Evolutionary conservation across 75 land plant species (phyloP).

Genomic region (Azolla pinnata): DNA sequence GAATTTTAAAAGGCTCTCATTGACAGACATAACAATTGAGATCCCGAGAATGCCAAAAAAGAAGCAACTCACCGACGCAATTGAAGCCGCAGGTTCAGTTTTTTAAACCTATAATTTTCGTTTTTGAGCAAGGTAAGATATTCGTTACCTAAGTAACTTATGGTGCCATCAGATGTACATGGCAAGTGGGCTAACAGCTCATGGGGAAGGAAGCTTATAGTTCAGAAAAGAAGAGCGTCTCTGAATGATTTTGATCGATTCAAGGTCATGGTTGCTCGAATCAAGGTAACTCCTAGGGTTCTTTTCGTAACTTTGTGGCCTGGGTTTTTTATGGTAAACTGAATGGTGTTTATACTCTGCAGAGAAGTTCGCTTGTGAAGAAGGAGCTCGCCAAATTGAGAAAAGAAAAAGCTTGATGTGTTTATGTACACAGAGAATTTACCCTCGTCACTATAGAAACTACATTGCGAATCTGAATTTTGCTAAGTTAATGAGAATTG

Average conservation of each 20-base stretch:
- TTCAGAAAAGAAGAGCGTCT: conserved; percentile 54
- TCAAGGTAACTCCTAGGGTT: conserved; percentile 34
- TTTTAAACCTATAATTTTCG: not conserved
- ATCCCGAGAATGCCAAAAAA: conserved; percentile 58
- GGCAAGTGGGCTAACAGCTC: conserved; percentile 78
- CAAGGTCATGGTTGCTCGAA: conserved; percentile 67
- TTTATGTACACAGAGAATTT: no score
- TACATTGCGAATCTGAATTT: no score
- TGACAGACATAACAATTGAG: conserved; percentile 69
- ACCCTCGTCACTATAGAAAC: no score
- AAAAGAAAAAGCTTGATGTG: conserved; percentile 31
- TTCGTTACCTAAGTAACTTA: conserved; percentile 5
- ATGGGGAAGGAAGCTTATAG: conserved; percentile 79
- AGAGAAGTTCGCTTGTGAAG: conserved; percentile 37
- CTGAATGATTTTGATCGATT: conserved; percentile 80
- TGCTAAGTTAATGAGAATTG: no score
- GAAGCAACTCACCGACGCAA: conserved; percentile 46
- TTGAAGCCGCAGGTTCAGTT: conserved; percentile 53
- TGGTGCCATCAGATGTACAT: conserved; percentile 61
- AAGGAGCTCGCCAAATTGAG: conserved; percentile 55
- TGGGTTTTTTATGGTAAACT: not conserved
- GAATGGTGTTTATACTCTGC: conserved; percentile 16
- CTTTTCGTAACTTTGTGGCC: not conserved
- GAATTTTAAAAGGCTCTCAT: conserved; percentile 75
- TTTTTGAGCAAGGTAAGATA: not conserved